Evolutionary conservation across 139 green algal genomes (phyloP), one percentile per base, ranked within the genome.

Genomic region (Chlorella sp.): DNA sequence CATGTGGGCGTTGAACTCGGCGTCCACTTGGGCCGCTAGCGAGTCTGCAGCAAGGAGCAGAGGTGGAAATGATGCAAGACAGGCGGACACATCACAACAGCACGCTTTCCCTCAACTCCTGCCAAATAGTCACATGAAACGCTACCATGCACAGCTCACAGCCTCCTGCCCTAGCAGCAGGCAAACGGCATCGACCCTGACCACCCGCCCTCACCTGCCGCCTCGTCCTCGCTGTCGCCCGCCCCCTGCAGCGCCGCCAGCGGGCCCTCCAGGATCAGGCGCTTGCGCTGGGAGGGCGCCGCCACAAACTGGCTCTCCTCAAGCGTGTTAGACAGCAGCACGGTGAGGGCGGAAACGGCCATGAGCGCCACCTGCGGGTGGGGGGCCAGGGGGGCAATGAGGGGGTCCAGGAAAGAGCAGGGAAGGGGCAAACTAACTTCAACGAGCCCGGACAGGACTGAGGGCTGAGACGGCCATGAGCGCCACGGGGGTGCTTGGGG

Each of bases 241-340:
- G 48, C 30, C 3, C 62, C 40, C 62, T 73, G 48, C 51, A 88
- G 36, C 32, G 54, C 46, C 62, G 38, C 67, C 46, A 48, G 32
- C 26, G 56, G 60, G 32, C 75, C 82, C 78, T 90, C 76, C 68
- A 88, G 83, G 11, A 86, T 8, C n/a, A 81, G 82, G 30, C 70
- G 54, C 76, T 83, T 81, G 40, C 44, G 80, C 28, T 48, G 40
- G n/a, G 48, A 1, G 11, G 87, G 76, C 34, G 74, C 76, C n/a
- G 43, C 38, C 69, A 90, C 76, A 80, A 90, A 86, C 36, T 75
- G 83, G 77, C 92, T 88, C 75, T 96, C 93, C 82, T 96, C 94
- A 72, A 96, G 62, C n/a, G 93, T 85, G 43, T 83, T 72, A 58
- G 81, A 75, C 30, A 89, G 83, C 73, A 95, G 73, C 19, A 89